Percentiles rank a stretch among this genome's conserved stretches.
phyloP scores from a whole-genome alignment of 208 protist species.

The Sergeia podlipaevii region DNA sequence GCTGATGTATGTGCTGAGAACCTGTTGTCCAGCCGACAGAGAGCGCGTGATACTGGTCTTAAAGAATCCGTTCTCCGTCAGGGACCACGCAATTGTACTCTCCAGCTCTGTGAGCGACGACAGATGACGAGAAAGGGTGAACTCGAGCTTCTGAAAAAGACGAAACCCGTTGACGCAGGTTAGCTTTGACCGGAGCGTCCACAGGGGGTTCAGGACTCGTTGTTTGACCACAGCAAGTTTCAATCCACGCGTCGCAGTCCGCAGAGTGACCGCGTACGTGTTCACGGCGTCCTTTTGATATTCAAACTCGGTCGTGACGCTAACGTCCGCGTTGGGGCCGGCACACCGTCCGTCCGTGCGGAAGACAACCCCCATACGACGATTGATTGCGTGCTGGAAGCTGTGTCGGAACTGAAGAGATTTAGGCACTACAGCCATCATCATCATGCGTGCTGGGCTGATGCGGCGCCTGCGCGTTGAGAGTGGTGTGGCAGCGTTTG shows the following conservation, averaged over 20 bases:
- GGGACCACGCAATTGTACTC: slow-evolving; percentile 56
- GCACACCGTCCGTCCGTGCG: slow-evolving; percentile 28
- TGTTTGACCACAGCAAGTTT: slow-evolving; percentile 33
- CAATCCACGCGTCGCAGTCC: slow-evolving; percentile 29
- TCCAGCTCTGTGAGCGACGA: slow-evolving; percentile 42
- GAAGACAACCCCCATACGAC: slow-evolving; percentile 27
- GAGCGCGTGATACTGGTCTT: slow-evolving; percentile 21
- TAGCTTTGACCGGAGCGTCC: slow-evolving; percentile 53
- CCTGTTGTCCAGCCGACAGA: slow-evolving; percentile 22
- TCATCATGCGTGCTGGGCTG: slow-evolving; percentile 17
- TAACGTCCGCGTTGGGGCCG: slow-evolving; percentile 13
- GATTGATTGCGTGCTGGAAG: slow-evolving; percentile 54
- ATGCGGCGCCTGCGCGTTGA: neutral
- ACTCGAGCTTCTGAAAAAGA: slow-evolving; percentile 56
- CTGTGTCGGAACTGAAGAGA: slow-evolving; percentile 39
- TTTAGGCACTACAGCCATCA: slow-evolving; percentile 34
- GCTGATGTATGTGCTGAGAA: slow-evolving; percentile 38
- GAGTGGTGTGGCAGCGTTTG: too few relatives aligned
- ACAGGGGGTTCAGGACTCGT: slow-evolving; percentile 47
- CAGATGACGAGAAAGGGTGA: slow-evolving; percentile 57
- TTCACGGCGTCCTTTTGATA: slow-evolving; percentile 35
- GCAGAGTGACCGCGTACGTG: slow-evolving; percentile 32
- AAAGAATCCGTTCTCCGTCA: slow-evolving; percentile 57
- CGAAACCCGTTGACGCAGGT: slow-evolving; percentile 26
- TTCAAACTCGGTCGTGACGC: slow-evolving; percentile 20